phyloP scores from a whole-genome alignment of 2,329 filamentous ascomycete genomes.

The Phialemonium atrogriseum region DNA sequence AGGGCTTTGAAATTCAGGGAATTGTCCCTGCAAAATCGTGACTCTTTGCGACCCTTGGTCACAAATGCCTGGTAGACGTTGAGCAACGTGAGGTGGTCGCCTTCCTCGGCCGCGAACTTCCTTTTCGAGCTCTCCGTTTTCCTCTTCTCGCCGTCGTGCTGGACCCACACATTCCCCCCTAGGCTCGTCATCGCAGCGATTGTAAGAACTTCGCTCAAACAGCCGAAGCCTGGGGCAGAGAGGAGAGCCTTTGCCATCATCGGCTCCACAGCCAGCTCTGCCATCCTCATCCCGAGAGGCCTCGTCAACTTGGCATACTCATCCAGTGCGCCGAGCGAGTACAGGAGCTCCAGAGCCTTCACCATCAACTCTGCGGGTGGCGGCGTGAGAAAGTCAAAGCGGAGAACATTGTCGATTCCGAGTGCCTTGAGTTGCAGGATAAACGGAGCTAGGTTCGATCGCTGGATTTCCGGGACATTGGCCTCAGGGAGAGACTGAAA shows the following conservation, averaged over 20 bases:
- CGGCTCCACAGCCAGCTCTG: constrained; percentile 84
- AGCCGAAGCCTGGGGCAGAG: constrained; percentile 64
- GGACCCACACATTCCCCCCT: constrained; percentile 75
- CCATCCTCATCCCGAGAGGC: constrained; percentile 84
- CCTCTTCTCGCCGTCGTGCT: constrained; percentile 70
- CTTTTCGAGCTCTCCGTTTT: constrained; percentile 64
- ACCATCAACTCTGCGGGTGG: constrained; percentile 80
- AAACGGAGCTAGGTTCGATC: constrained; percentile 81
- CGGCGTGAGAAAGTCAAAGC: constrained; percentile 81
- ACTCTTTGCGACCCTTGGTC: constrained; percentile 71
- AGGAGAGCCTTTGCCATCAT: constrained; percentile 92
- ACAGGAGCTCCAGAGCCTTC: constrained; percentile 81
- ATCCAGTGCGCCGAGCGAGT: constrained; percentile 78
- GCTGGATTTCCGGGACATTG: constrained; percentile 83
- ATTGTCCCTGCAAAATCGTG: constrained; percentile 81
- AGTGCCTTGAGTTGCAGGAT: constrained; percentile 89
- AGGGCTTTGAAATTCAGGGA: constrained; percentile 81
- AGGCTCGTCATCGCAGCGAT: constrained; percentile 93
- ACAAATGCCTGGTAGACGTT: constrained; percentile 92
- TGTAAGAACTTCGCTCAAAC: constrained; percentile 76
- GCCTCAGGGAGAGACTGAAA: constrained; percentile 59
- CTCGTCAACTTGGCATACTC: constrained; percentile 84
- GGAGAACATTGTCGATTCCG: constrained; percentile 87
- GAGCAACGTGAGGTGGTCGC: constrained; percentile 84
- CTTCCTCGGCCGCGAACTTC: constrained; percentile 86